Conservation (phyloP, 345 rosid genomes). For the Physaria fendleri region DNA sequence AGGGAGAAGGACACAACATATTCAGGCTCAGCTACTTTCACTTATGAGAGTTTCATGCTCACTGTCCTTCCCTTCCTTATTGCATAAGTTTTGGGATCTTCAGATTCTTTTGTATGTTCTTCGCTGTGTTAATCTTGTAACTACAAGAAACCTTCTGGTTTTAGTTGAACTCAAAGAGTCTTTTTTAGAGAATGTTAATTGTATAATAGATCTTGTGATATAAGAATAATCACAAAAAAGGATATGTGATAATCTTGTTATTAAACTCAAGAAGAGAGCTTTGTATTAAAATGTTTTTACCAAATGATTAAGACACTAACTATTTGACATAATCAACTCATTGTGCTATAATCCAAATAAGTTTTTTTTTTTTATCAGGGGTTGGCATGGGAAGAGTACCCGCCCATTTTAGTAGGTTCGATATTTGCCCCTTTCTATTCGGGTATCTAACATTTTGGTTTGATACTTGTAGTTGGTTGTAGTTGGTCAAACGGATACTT, state of each 20-base stretch:
- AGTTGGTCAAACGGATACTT: no score
- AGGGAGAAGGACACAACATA: slow-evolving; percentile 63
- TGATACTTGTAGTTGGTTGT: no score
- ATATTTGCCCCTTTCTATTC: no score
- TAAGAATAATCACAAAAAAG: slow-evolving; percentile 12
- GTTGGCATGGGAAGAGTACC: no score
- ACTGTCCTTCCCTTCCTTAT: slow-evolving; percentile 84
- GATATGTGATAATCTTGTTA: no score
- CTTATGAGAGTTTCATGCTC: slow-evolving; percentile 78
- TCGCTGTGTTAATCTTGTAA: slow-evolving; percentile 8
- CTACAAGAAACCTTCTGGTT: neutral
- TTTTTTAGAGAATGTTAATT: neutral
- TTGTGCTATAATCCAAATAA: neutral
- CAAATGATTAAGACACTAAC: neutral
- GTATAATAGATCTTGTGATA: slow-evolving; percentile 14
- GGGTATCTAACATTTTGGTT: no score
- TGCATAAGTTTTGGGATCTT: slow-evolving; percentile 35
- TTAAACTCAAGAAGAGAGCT: no score
- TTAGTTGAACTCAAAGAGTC: slow-evolving; percentile 1
- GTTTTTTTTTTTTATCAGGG: no score
- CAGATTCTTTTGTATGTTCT: neutral
- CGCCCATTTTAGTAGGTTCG: no score
- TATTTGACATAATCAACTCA: neutral
- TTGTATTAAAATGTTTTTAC: no score
- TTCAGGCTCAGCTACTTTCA: slow-evolving; percentile 76